A percentile compares a stretch with the other conserved stretches of the same genome.
phyloP scores from a whole-genome alignment of 2,329 filamentous ascomycete species.

The Colletotrichum spaethianum region DNA sequence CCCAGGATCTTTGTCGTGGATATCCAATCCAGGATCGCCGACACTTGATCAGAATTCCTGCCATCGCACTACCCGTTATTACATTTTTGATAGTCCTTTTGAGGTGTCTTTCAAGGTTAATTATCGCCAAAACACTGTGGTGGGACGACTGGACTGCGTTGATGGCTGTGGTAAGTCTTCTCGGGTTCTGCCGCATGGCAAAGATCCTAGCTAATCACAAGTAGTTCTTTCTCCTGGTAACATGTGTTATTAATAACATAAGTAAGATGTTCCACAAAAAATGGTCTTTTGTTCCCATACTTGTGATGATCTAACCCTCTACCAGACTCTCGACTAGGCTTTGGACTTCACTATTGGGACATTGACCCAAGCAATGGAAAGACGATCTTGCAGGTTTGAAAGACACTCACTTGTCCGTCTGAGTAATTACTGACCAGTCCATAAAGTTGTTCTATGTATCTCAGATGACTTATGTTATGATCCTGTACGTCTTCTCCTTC shows the following conservation, averaged over 20 bases:
- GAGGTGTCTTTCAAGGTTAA: constrained; percentile 20
- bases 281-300: rapidly evolving
- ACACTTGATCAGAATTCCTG: constrained; percentile 4
- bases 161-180: background rate
- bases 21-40: constrained; percentile 14
- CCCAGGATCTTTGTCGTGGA: constrained; percentile 10
- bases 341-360: constrained; percentile 45
- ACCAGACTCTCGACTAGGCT: constrained; percentile 31
- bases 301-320: rapidly evolving
- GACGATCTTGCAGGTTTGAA: constrained; percentile 25
- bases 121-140: constrained; percentile 22
- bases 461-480: constrained; percentile 45
- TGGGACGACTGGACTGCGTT: constrained; percentile 38
- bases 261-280: background rate
- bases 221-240: constrained; percentile 1
- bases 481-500: constrained; percentile 29
- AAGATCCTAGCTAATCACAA: background rate
- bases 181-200: background rate
- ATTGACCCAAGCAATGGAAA: constrained; percentile 35
- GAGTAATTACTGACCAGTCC: background rate
- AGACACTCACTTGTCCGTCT: no score
- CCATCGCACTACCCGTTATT: constrained; percentile 1
- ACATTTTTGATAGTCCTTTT: constrained; percentile 13
- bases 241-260: background rate
- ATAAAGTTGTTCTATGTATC: constrained; percentile 41